These are phyloP conservation scores for Ophiocordyceps polyrhachis-furcata DNA, from an alignment of 2,329 filamentous ascomycete species.

Conservation along the genomic window DNA sequence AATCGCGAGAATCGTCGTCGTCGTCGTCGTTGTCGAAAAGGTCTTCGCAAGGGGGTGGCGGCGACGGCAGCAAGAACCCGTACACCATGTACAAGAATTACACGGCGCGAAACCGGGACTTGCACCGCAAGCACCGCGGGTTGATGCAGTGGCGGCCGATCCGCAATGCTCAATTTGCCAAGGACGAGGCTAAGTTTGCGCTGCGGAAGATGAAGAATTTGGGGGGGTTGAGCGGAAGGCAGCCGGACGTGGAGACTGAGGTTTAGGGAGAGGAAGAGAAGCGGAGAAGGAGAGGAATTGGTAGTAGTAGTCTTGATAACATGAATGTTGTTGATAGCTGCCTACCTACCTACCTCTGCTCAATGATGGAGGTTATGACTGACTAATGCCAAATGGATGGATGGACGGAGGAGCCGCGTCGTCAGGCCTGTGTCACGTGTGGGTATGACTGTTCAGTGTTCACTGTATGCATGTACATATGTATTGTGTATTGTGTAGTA, in stretches of 20 bases:
- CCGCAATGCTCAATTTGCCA: constrained; percentile 70
- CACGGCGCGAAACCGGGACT: constrained; percentile 47
- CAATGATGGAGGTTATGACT: too few species aligned
- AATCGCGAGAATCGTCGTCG: neutral
- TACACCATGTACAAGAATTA: constrained; percentile 42
- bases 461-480: too few species aligned
- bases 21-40: constrained; percentile 11
- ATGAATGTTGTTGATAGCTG: too few species aligned
- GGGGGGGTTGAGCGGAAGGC: constrained; percentile 58
- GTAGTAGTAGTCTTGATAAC: too few species aligned
- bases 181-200: constrained; percentile 69
- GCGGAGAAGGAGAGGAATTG: too few species aligned
- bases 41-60: constrained; percentile 13
- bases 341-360: too few species aligned
- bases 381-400: too few species aligned
- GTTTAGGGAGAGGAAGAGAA: too few species aligned
- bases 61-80: constrained; percentile 28
- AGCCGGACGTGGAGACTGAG: constrained; percentile 79
- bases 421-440: too few species aligned
- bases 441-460: too few species aligned
- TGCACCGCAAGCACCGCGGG: constrained; percentile 74
- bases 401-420: too few species aligned
- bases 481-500: too few species aligned
- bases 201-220: constrained; percentile 58
- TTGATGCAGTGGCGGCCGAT: constrained; percentile 93